These are phyloP conservation scores for Umbelopsis isabellina DNA, from an alignment of 192 early-diverging fungal species.

Conservation along the genomic window DNA sequence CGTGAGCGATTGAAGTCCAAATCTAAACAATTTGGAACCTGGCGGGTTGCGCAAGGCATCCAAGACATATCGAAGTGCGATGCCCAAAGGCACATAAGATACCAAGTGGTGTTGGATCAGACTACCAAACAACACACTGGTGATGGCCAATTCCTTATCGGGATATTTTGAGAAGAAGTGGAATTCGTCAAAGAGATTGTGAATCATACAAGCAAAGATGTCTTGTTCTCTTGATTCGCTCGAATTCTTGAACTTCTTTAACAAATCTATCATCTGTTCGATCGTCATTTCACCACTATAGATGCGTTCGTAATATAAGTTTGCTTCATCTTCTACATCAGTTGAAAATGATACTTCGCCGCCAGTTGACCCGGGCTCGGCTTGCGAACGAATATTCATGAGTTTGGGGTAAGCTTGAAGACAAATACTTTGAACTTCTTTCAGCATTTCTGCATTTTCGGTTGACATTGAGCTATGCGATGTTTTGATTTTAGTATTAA, in stretches of 20 bases:
- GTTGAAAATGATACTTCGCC: slow-evolving; percentile 59
- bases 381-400: slow-evolving; percentile 41
- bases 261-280: slow-evolving; percentile 80
- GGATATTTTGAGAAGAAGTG: slow-evolving; percentile 94
- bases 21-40: slow-evolving; percentile 83
- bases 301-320: slow-evolving; percentile 74
- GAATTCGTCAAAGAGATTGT: slow-evolving; percentile 96
- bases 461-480: slow-evolving; percentile 55
- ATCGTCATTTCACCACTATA: slow-evolving; percentile 83
- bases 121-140: slow-evolving; percentile 87
- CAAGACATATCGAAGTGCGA: slow-evolving; percentile 88
- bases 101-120: slow-evolving; percentile 91
- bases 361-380: slow-evolving; percentile 48
- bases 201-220: slow-evolving; percentile 87
- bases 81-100: slow-evolving; percentile 75
- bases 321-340: slow-evolving; percentile 79
- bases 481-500: neutral
- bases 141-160: slow-evolving; percentile 87
- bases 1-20: slow-evolving; percentile 85
- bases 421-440: slow-evolving; percentile 59
- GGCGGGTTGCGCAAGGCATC: slow-evolving; percentile 82
- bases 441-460: slow-evolving; percentile 61
- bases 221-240: slow-evolving; percentile 75
- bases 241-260: slow-evolving; percentile 83
- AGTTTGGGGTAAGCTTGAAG: slow-evolving; percentile 57